Evolutionary conservation across 768 basidiomycete genomes (phyloP).

Genomic region (Tulasnella calospora): DNA sequence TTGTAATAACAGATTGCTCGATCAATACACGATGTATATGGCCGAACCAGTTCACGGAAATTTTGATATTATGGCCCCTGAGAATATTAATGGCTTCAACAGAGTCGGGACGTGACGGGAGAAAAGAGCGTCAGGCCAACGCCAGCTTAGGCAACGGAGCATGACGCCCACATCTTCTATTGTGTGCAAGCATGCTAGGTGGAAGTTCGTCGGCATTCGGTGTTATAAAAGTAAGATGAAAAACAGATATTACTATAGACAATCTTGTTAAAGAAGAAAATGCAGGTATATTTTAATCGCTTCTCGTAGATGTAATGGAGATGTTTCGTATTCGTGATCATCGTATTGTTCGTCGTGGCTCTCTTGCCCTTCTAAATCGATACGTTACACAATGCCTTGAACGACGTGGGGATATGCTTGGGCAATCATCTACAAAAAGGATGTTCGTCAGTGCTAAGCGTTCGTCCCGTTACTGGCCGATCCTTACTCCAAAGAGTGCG

Average conservation of each 20-base stretch:
- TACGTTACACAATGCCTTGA: slow-evolving; percentile 14
- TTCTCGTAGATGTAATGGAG: background rate
- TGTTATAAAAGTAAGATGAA: background rate
- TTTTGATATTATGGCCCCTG: too few relatives aligned
- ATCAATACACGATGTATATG: too few relatives aligned
- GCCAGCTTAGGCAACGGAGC: background rate
- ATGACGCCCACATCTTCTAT: background rate
- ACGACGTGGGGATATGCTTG: slow-evolving; percentile 18
- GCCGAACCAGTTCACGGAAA: too few relatives aligned
- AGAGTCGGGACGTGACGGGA: too few relatives aligned
- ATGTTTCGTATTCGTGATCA: background rate
- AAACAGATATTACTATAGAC: background rate
- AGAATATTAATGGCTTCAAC: too few relatives aligned
- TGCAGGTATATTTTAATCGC: background rate
- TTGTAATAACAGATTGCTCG: too few relatives aligned
- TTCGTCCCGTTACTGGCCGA: background rate
- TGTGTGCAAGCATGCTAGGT: background rate
- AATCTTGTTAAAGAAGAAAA: background rate
- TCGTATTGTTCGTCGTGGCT: background rate
- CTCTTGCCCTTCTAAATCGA: background rate
- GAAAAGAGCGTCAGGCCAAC: too few relatives aligned
- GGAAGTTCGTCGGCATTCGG: background rate
- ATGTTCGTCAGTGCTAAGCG: background rate
- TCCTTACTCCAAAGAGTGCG: slow-evolving; percentile 49
- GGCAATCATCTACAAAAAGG: slow-evolving; percentile 6